Percentiles rank a stretch among this genome's conserved stretches.
Conservation (phyloP, 108 stramenopile species). For the Cyclotella atomus region DNA sequence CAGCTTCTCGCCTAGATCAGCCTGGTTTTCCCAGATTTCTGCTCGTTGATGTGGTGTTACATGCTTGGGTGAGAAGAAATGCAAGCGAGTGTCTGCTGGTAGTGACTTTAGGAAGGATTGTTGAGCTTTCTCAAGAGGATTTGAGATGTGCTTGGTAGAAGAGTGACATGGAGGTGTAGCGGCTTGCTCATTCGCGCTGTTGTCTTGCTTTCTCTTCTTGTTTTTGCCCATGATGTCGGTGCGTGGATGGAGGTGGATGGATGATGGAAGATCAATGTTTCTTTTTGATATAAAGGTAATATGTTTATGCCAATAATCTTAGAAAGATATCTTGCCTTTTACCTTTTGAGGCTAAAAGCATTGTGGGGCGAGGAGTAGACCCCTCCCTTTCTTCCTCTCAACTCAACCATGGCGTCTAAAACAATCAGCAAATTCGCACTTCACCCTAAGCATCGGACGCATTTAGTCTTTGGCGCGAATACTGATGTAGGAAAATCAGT, state of each 20-base stretch:
- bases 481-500: conserved; percentile 98
- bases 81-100: conserved; percentile 39
- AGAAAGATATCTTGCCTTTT: no score
- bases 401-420: conserved; percentile 2
- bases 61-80: conserved; percentile 66
- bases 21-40: conserved; percentile 80
- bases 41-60: conserved; percentile 66
- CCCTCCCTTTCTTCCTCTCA: background rate
- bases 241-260: conserved; percentile 15
- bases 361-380: no score
- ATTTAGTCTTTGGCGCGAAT: conserved; percentile 95
- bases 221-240: background rate
- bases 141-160: conserved; percentile 17
- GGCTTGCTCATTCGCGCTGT: background rate
- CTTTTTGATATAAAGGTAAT: no score
- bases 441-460: conserved; percentile 44
- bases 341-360: no score
- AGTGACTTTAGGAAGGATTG: conserved; percentile 55
- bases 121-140: conserved; percentile 63
- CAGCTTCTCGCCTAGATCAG: conserved; percentile 77
- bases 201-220: background rate
- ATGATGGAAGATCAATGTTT: no score
- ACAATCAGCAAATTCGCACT: conserved; percentile 6
- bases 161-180: background rate
- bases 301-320: no score